These are phyloP conservation scores for Cryptococcus sp. DNA, from an alignment of 1,284 basidiomycete species.

Conservation along the genomic window DNA sequence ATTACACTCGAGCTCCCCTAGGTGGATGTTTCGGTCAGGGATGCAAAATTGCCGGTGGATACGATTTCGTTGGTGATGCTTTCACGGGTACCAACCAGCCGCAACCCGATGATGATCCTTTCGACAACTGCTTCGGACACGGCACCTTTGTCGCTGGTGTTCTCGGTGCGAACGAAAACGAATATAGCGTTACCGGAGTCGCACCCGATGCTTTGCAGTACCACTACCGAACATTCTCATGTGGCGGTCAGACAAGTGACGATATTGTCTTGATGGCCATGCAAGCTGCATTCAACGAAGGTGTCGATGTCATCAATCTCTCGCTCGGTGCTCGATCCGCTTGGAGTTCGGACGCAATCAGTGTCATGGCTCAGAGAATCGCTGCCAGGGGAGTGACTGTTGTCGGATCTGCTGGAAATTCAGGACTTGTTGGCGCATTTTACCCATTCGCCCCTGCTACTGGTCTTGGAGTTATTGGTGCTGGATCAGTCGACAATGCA, in stretches of 20 bases:
- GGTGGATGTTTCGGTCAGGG: constrained; percentile 61
- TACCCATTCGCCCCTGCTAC: constrained; percentile 46
- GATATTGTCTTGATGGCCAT: constrained; percentile 49
- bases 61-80: constrained; percentile 46
- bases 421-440: constrained; percentile 45
- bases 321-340: constrained; percentile 51
- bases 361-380: constrained; percentile 58
- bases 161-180: constrained; percentile 53
- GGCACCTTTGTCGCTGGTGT: constrained; percentile 65
- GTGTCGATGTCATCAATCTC: constrained; percentile 60
- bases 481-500: constrained; percentile 40
- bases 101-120: constrained; percentile 45
- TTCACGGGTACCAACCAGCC: constrained; percentile 43
- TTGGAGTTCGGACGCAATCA: constrained; percentile 56
- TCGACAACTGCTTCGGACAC: constrained; percentile 51
- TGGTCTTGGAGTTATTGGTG: constrained; percentile 41
- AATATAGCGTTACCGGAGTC: constrained; percentile 52
- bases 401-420: constrained; percentile 45
- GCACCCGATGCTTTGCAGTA: constrained; percentile 39
- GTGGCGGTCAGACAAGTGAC: constrained; percentile 43
- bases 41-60: constrained; percentile 52
- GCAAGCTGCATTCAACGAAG: constrained; percentile 50
- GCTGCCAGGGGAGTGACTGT: constrained; percentile 55
- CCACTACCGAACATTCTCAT: constrained; percentile 49
- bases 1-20: constrained; percentile 61